Base-by-base conservation (phyloP, 306 rosid species). In the Inga leiocalycina region DNA sequence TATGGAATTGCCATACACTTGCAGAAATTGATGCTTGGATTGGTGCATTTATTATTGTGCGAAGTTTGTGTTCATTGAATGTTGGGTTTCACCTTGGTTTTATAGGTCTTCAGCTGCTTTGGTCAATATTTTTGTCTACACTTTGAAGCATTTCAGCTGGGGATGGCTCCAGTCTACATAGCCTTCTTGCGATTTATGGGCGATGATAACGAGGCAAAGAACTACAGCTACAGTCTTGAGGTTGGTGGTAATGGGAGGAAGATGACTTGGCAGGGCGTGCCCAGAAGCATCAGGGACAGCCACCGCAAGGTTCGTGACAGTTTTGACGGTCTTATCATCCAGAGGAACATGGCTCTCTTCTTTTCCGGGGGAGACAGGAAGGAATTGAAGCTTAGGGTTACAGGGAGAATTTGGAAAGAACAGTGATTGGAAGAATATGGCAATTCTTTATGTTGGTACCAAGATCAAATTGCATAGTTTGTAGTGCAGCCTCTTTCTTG, bases 401-500 rank as follows among this genome's bases (percentile, higher is more conserved):
- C 97, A 13, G 97, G 98, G 44, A 91, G 98, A 86, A 95, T 95
- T 49, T 95, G 98, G 97, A 95, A 95, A 80, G 97, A 95, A 80
- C 94, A 88, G 83, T 93, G 85, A 86, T 39, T 3, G 65, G 59
- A 27, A 59, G 20, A 27, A 59, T 45, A 80, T 79, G 70, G 74
- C 52, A 34, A 64, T 83, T 67, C 59, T 74, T 76, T 66, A 69
- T 71, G 41, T 76, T 68, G 80, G 81, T 65, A 37, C 72, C 41
- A 12, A 59, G 70, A 79, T 27, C 85, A 76, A 85, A 41, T 48
- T 66, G 35, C 48, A 34, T 84, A 79, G 88, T 80, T 74, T 80
- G 83, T 84, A 78, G 94, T 77, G 81, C 77, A 84, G 85, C 54
- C 16, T 12, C 52, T 86, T 75, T 78, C 51, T 44, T 71, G 78